Evolutionary conservation across 2,329 filamentous ascomycete species (phyloP).

Genomic region (Botrytis hyacinthi): DNA sequence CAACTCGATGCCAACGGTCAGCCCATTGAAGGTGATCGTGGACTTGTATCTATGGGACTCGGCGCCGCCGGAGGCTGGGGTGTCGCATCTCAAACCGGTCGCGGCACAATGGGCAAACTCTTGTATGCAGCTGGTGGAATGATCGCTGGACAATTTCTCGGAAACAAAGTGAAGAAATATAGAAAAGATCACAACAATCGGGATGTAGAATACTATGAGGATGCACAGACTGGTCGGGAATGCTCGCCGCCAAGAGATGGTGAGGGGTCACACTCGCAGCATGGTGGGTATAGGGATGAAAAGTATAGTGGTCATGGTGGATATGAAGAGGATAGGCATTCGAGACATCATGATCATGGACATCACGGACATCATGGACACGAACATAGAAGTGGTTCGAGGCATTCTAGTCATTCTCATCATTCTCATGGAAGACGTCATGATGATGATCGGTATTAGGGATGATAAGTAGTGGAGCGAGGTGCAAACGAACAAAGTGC

Average conservation of each 20-base stretch:
- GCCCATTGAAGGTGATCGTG: conserved; percentile 14
- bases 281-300: conserved; percentile 4
- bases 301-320: conserved; percentile 9
- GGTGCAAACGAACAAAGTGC: background rate
- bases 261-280: background rate
- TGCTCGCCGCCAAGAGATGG: conserved; percentile 11
- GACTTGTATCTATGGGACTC: conserved; percentile 16
- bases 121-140: conserved; percentile 3
- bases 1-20: conserved; percentile 12
- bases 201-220: conserved; percentile 15
- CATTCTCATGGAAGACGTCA: conserved; percentile 5
- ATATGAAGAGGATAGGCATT: conserved; percentile 13
- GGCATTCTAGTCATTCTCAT: conserved; percentile 8
- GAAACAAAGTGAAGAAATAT: conserved; percentile 16
- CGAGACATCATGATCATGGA: conserved; percentile 1
- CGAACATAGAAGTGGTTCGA: conserved; percentile 9
- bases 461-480: background rate
- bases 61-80: conserved; percentile 14
- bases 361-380: background rate
- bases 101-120: background rate
- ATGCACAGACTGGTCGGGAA: conserved; percentile 1
- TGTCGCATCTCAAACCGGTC: conserved; percentile 1
- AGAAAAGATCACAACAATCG: conserved; percentile 13
- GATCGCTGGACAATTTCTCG: conserved; percentile 4
- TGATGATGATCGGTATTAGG: conserved; percentile 11